Base-by-base conservation (phyloP, 1,139 yeast species). In the Suhomyces maxii region DNA sequence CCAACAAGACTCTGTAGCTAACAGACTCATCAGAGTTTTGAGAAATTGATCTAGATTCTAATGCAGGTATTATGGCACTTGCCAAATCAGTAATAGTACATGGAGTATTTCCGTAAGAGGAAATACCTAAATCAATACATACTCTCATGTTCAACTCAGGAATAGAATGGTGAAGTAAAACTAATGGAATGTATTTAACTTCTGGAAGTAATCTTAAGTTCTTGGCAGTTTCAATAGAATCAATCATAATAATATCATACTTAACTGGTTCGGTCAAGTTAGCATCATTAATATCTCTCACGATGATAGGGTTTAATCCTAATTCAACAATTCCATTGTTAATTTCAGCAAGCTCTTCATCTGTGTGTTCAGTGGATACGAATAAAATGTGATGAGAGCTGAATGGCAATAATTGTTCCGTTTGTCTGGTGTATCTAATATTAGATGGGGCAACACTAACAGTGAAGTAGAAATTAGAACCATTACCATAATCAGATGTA, bases 101-200 rank as follows among this genome's bases (percentile, higher is more conserved):
- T 34, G 96, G 96, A 0, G 95, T 86, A 59, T 87, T 89, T 46
- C 96, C 96, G 60, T 87, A 88, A 0, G 95, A 85, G 6, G 93
- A 85, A 48, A 89, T 88, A 58, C 96, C 96, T 56, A 89, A 72
- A 61, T 89, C 96, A 45, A 89, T 77, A 64, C 96, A 89, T 26
- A 82, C 75, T 62, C 90, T 82, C 83, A 89, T 83, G 61, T 86
- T 87, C 58, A 88, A 80, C 49, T 85, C 84, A 2, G 95, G 93
- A 43, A 87, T 79, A 42, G 87, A 82, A 42, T 86, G 91, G 60
- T 86, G 89, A 45, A 88, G 69, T 48, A 88, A 70, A 4, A 87
- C 95, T 57, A 88, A 73, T 8, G 96, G 96, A 57, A 86, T 84
- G 60, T 87, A 87, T 67, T 87, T 87, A 50, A 87, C 86, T 60